These are phyloP conservation scores for Aureobasidium sp. DNA, from an alignment of 2,329 filamentous ascomycete species.

Conservation along the genomic window DNA sequence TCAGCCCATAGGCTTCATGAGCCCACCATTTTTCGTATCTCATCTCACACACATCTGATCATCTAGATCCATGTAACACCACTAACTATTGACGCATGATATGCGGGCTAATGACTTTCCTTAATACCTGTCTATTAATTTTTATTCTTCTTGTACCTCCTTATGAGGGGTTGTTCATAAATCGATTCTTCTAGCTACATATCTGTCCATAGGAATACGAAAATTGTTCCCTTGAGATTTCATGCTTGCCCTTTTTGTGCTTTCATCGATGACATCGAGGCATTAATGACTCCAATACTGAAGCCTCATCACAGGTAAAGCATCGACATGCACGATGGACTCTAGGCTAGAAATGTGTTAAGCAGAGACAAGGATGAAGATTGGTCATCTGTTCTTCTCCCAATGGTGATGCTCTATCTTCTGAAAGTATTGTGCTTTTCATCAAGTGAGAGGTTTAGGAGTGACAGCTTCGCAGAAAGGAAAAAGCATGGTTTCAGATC, in stretches of 20 bases:
- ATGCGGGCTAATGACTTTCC: background rate
- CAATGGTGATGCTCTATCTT: too few relatives aligned
- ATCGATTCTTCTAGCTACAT: background rate
- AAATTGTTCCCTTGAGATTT: too few relatives aligned
- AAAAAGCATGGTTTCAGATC: background rate
- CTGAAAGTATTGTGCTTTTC: background rate
- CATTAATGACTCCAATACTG: too few relatives aligned
- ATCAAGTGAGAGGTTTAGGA: too few relatives aligned
- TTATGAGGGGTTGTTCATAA: background rate
- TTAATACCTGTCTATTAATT: background rate
- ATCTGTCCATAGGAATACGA: background rate
- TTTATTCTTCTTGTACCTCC: background rate
- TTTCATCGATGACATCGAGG: too few relatives aligned
- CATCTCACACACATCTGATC: background rate
- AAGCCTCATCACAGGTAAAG: too few relatives aligned
- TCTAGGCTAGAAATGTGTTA: too few relatives aligned
- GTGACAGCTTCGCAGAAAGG: too few relatives aligned
- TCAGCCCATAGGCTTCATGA: background rate
- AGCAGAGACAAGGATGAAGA: too few relatives aligned
- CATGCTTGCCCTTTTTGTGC: too few relatives aligned
- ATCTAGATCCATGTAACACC: background rate
- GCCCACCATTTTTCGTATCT: background rate
- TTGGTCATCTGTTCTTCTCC: too few relatives aligned
- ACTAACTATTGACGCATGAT: background rate
- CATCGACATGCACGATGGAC: too few relatives aligned